Conservation (phyloP, 768 basidiomycete species). For the Lentinula detonsa region DNA sequence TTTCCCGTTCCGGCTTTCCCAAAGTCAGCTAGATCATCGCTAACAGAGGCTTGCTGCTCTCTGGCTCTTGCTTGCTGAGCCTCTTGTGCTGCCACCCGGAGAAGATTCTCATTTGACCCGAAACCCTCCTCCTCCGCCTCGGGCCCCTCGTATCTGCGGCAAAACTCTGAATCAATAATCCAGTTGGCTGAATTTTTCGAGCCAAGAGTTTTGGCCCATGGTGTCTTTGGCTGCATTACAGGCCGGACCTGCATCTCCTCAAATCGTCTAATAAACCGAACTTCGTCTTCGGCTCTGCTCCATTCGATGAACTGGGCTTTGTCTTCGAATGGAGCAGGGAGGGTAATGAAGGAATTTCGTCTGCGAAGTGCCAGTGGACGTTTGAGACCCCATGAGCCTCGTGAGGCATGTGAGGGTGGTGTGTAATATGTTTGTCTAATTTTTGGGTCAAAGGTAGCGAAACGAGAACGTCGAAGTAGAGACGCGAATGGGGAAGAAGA, state of each 20-base stretch:
- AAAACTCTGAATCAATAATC: slow-evolving; percentile 44
- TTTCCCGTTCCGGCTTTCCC: slow-evolving; percentile 19
- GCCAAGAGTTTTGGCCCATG: slow-evolving; percentile 38
- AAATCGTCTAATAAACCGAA: slow-evolving; percentile 61
- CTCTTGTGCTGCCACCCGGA: slow-evolving; percentile 6
- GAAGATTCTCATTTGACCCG: slow-evolving; percentile 3
- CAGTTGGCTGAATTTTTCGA: slow-evolving; percentile 23
- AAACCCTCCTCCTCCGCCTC: slow-evolving; percentile 16
- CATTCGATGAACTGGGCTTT: slow-evolving; percentile 75
- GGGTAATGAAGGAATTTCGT: slow-evolving; percentile 57
- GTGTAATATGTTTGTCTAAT: slow-evolving; percentile 78
- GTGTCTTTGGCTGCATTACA: slow-evolving; percentile 13
- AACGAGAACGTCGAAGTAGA: slow-evolving; percentile 76
- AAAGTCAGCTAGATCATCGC: slow-evolving; percentile 7
- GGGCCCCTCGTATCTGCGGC: slow-evolving; percentile 11
- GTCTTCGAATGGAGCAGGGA: slow-evolving; percentile 58
- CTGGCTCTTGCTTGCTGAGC: not conserved
- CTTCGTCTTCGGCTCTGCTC: slow-evolving; percentile 59
- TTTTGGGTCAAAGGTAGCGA: slow-evolving; percentile 69
- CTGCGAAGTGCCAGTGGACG: slow-evolving; percentile 68
- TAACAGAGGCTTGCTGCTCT: not conserved
- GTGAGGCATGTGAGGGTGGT: slow-evolving; percentile 59
- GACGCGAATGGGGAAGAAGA: slow-evolving; percentile 68
- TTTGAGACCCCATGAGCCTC: slow-evolving; percentile 85
- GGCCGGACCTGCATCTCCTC: slow-evolving; percentile 53